Conservation (phyloP, 768 basidiomycete genomes). For the Naganishia randhawae region DNA sequence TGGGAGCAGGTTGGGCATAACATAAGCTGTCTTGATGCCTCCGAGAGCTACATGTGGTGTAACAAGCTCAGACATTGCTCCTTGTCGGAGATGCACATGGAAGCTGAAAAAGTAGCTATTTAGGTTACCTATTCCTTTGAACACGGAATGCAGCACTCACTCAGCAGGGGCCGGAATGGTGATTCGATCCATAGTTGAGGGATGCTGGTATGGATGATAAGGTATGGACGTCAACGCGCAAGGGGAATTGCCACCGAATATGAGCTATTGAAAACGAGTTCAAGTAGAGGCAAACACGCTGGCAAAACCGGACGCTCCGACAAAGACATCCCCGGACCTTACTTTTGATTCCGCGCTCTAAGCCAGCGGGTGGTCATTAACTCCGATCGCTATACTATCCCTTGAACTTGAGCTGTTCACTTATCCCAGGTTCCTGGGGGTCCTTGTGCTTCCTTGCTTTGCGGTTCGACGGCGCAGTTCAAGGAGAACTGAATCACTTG, state of each 20-base stretch:
- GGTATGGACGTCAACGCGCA: not conserved
- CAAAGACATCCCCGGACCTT: not conserved
- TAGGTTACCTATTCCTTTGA: not conserved
- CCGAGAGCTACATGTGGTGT: conserved; percentile 84
- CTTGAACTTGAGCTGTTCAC: no score
- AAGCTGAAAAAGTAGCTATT: conserved; percentile 54
- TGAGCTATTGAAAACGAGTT: not conserved
- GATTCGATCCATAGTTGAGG: conserved; percentile 34
- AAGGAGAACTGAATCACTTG: not conserved
- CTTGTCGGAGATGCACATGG: conserved; percentile 94
- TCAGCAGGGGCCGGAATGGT: conserved; percentile 44
- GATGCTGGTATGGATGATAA: not conserved
- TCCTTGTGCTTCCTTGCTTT: no score
- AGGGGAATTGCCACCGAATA: not conserved
- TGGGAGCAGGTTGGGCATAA: conserved; percentile 95
- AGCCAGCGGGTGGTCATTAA: not conserved
- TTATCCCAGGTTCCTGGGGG: no score
- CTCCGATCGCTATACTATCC: conserved; percentile 21
- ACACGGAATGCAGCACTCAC: conserved; percentile 30
- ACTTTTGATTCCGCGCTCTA: conserved; percentile 1
- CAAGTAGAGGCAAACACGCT: no score
- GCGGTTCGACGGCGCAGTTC: no score
- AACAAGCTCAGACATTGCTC: conserved; percentile 72
- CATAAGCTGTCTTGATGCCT: conserved; percentile 86
- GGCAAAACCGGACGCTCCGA: no score